These are phyloP conservation scores for Pichia terricola DNA, from an alignment of 1,139 yeast species.

Conservation along the genomic window DNA sequence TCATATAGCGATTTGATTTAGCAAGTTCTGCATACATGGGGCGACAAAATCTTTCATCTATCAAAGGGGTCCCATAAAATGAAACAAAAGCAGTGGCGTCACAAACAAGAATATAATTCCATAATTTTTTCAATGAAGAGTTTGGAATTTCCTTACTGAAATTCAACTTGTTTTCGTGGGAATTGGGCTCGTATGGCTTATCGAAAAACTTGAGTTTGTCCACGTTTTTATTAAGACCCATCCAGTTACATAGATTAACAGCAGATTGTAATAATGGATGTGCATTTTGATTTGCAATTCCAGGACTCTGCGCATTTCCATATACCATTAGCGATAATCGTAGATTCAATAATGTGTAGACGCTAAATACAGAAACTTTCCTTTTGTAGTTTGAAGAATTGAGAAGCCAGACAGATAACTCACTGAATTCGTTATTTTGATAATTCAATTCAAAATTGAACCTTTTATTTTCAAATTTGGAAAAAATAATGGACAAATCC, in stretches of 20 bases:
- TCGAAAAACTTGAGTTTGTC: conserved; percentile 4
- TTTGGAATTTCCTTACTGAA: conserved; percentile 6
- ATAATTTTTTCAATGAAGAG: conserved; percentile 6
- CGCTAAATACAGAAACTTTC: conserved; percentile 7
- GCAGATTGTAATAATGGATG: conserved; percentile 10
- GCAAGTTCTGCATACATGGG: no score
- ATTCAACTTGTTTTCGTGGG: neutral
- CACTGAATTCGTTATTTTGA: conserved; percentile 7
- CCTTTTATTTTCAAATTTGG: neutral
- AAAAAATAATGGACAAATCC: conserved; percentile 10
- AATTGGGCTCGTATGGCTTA: neutral
- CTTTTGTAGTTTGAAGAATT: conserved; percentile 10
- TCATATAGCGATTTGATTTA: no score
- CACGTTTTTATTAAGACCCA: conserved; percentile 9
- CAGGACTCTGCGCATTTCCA: conserved; percentile 11
- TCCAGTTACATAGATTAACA: conserved; percentile 3
- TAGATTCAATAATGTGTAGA: conserved; percentile 8
- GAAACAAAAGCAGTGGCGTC: conserved; percentile 3
- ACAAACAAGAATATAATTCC: conserved; percentile 11
- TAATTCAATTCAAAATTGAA: conserved; percentile 2
- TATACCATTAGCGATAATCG: conserved; percentile 11
- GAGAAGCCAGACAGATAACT: conserved; percentile 6
- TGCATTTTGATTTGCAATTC: conserved; percentile 8
- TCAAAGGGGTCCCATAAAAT: no score
- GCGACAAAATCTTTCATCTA: no score